phyloP scores from a whole-genome alignment of 2,329 filamentous ascomycete genomes.

The Aphanocladium album region DNA sequence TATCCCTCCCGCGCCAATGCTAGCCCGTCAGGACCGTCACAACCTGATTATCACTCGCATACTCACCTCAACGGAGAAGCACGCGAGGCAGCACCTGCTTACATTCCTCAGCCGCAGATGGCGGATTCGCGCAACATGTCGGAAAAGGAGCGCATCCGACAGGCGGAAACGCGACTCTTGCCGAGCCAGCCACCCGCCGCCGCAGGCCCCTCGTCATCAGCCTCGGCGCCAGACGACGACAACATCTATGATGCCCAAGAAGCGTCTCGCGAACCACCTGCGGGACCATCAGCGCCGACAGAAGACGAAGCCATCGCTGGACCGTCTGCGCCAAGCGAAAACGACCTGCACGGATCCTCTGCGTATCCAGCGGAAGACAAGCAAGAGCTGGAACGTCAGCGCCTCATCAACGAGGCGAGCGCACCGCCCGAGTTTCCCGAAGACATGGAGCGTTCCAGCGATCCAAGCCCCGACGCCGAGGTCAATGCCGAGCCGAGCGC shows the following conservation, averaged over 20 bases:
- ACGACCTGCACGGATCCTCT: conserved; percentile 30
- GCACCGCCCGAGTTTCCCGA: conserved; percentile 55
- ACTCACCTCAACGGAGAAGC: conserved; percentile 17
- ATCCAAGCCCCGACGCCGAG: conserved; percentile 18
- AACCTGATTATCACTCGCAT: conserved; percentile 9
- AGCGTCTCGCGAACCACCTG: conserved; percentile 23
- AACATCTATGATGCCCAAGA: conserved; percentile 47
- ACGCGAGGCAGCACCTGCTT: conserved; percentile 35
- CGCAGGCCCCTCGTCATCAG: conserved; percentile 32
- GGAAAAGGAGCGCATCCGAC: conserved; percentile 76
- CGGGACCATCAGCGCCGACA: conserved; percentile 14
- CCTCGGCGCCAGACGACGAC: conserved; percentile 35
- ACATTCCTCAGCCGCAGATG: conserved; percentile 56
- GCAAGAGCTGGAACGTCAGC: conserved; percentile 65
- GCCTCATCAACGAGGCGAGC: conserved; percentile 60
- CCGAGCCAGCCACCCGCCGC: conserved; percentile 64
- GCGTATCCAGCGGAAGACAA: conserved; percentile 61
- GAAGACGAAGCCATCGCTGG: conserved; percentile 24
- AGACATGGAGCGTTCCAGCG: conserved; percentile 39
- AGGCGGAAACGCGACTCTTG: conserved; percentile 71
- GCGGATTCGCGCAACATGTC: conserved; percentile 58
- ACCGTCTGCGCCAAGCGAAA: conserved; percentile 42
- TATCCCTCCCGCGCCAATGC: conserved; percentile 16
- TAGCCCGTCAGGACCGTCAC: conserved; percentile 11
- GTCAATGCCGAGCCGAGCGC: conserved; percentile 46